A percentile compares a stretch with the other conserved stretches of the same genome.
phyloP scores from a whole-genome alignment of 495 filamentous ascomycete species.

The Daldinia grandis region DNA sequence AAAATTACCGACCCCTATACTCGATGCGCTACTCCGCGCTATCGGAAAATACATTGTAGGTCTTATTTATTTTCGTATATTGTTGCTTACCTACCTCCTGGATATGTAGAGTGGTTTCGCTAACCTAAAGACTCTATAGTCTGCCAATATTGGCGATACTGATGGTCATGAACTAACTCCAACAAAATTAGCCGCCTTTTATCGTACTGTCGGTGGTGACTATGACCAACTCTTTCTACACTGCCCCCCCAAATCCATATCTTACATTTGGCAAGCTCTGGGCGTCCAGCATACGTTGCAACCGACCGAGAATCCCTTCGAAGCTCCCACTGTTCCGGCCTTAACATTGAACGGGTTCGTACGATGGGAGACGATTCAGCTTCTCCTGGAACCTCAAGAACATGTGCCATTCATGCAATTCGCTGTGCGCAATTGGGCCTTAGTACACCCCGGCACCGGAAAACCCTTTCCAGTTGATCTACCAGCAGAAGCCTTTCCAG shows the following conservation, averaged over 20 bases:
- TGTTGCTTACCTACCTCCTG: neutral
- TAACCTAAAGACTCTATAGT: slow-evolving; percentile 48
- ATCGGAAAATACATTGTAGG: slow-evolving; percentile 85
- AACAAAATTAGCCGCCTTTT: slow-evolving; percentile 85
- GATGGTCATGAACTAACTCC: slow-evolving; percentile 75
- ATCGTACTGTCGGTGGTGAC: slow-evolving; percentile 86
- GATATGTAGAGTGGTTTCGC: neutral
- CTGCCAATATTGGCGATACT: slow-evolving; percentile 70
- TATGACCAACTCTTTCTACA: slow-evolving; percentile 87
- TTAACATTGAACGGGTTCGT: slow-evolving; percentile 85
- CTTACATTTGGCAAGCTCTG: slow-evolving; percentile 89
- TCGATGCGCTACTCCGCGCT: slow-evolving; percentile 80
- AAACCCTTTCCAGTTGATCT: slow-evolving; percentile 78
- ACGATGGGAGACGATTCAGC: slow-evolving; percentile 92
- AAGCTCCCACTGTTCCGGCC: slow-evolving; percentile 79
- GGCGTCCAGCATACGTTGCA: slow-evolving; percentile 86
- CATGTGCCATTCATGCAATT: slow-evolving; percentile 85
- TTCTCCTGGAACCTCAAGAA: slow-evolving; percentile 86
- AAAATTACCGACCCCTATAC: slow-evolving; percentile 75
- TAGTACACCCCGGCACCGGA: slow-evolving; percentile 76
- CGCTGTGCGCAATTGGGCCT: slow-evolving; percentile 77
- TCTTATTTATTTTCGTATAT: slow-evolving; percentile 16
- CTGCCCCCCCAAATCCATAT: slow-evolving; percentile 76
- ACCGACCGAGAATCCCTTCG: slow-evolving; percentile 74
- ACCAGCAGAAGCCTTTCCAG: slow-evolving; percentile 78